Evolutionary conservation across 2,329 filamentous ascomycete species (phyloP).

Genomic region (Nemania sp.): DNA sequence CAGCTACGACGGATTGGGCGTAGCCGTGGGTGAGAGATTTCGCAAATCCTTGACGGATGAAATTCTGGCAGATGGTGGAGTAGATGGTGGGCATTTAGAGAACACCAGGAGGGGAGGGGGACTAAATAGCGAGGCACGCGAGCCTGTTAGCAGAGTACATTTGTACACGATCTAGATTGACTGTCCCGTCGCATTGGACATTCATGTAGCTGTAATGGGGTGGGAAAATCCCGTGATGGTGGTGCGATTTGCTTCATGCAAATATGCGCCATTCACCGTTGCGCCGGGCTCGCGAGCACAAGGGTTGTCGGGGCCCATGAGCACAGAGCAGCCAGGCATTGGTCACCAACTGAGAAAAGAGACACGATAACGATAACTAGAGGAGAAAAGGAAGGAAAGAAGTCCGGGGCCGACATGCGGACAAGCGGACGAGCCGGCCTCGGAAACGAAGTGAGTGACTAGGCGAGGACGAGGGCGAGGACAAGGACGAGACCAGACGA

Average conservation of each 20-base stretch:
- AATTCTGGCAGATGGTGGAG: constrained; percentile 70
- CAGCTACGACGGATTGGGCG: constrained; percentile 95
- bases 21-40: constrained; percentile 98
- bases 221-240: no score
- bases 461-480: not conserved
- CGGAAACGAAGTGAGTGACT: not conserved
- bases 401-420: no score
- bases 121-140: constrained; percentile 44
- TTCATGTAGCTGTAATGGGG: no score
- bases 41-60: constrained; percentile 96
- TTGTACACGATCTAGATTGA: not conserved
- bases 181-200: no score
- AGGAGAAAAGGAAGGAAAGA: no score
- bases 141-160: constrained; percentile 7
- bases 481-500: not conserved
- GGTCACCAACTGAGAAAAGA: no score
- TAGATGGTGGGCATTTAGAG: constrained; percentile 90
- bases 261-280: no score
- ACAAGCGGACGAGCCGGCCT: not conserved
- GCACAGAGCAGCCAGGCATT: no score
- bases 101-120: constrained; percentile 62
- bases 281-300: no score
- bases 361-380: no score
- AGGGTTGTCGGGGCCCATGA: no score
- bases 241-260: no score